These are phyloP conservation scores for Phytophthora hibernalis DNA, from an alignment of 352 stramenopile species.

Conservation along the genomic window DNA sequence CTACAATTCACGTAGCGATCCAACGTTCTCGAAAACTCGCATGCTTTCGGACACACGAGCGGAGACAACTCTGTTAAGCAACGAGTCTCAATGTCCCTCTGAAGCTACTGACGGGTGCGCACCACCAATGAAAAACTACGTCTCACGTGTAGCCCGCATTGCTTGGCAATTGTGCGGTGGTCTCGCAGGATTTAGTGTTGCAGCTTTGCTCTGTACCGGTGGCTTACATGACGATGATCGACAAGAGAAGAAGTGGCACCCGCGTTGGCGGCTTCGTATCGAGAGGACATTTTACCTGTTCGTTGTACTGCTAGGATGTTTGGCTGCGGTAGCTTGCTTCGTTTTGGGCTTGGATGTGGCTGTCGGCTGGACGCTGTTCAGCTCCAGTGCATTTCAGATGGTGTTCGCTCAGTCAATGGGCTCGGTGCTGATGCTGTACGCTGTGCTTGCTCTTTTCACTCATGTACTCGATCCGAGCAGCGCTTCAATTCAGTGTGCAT, in stretches of 20 bases:
- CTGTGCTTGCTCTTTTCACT: slow-evolving; percentile 32
- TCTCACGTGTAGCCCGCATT: slow-evolving; percentile 32
- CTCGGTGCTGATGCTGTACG: slow-evolving; percentile 41
- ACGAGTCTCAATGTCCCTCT: slow-evolving; percentile 8
- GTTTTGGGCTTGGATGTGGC: slow-evolving; percentile 54
- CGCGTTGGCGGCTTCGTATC: slow-evolving; percentile 27
- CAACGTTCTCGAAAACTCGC: slow-evolving; percentile 3
- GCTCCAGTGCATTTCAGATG: slow-evolving; percentile 55
- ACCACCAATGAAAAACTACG: slow-evolving; percentile 41
- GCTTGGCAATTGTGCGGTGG: slow-evolving; percentile 32
- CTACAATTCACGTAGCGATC: slow-evolving; percentile 19
- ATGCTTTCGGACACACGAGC: slow-evolving; percentile 23
- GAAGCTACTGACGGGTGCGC: slow-evolving; percentile 33
- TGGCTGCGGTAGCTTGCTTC: slow-evolving; percentile 41
- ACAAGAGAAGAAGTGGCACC: slow-evolving; percentile 19
- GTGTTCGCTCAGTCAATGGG: slow-evolving; percentile 54
- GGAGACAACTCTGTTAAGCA: slow-evolving; percentile 8
- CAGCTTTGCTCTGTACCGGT: slow-evolving; percentile 20
- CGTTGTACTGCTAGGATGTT: slow-evolving; percentile 26
- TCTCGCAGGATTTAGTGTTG: slow-evolving; percentile 23
- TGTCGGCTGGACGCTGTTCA: slow-evolving; percentile 48
- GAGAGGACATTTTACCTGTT: slow-evolving; percentile 21
- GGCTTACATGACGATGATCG: slow-evolving; percentile 14
- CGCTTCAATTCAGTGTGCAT: slow-evolving; percentile 46
- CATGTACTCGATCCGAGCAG: slow-evolving; percentile 50